phyloP scores from a whole-genome alignment of 1,139 yeast species.

The Suhomyces guaymorum region DNA sequence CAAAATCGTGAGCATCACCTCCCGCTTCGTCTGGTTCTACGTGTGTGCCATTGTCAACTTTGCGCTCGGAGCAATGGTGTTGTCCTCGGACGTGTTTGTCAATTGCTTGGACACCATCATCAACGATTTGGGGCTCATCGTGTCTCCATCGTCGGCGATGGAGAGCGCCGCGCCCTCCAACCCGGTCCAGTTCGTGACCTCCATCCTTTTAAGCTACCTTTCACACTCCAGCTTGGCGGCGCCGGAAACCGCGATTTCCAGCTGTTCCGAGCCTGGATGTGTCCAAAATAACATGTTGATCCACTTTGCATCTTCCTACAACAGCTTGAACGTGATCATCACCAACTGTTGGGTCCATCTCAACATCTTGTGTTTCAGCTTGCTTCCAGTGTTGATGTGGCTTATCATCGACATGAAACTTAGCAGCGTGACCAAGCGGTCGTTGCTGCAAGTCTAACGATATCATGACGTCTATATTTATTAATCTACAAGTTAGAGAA shows the following conservation, averaged over 20 bases:
- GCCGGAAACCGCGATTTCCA: constrained; percentile 3
- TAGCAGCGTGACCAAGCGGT: constrained; percentile 1
- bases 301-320: constrained; percentile 10
- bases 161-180: constrained; percentile 4
- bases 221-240: constrained; percentile 16
- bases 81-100: constrained; percentile 26
- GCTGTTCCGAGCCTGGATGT: constrained; percentile 7
- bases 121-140: constrained; percentile 7
- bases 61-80: constrained; percentile 17
- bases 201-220: constrained; percentile 20
- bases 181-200: constrained; percentile 20
- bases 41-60: constrained; percentile 21
- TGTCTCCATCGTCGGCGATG: constrained; percentile 7
- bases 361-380: constrained; percentile 26
- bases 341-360: constrained; percentile 26
- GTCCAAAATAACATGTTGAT: constrained; percentile 8
- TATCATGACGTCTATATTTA: not conserved
- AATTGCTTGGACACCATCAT: constrained; percentile 19
- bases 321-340: constrained; percentile 11
- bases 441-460: constrained; percentile 1
- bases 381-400: constrained; percentile 31
- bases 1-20: constrained; percentile 17
- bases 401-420: constrained; percentile 22
- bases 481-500: not conserved
- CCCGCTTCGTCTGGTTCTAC: constrained; percentile 28